Conservation (phyloP, 495 filamentous ascomycete species). For the Penicillium antarcticum region DNA sequence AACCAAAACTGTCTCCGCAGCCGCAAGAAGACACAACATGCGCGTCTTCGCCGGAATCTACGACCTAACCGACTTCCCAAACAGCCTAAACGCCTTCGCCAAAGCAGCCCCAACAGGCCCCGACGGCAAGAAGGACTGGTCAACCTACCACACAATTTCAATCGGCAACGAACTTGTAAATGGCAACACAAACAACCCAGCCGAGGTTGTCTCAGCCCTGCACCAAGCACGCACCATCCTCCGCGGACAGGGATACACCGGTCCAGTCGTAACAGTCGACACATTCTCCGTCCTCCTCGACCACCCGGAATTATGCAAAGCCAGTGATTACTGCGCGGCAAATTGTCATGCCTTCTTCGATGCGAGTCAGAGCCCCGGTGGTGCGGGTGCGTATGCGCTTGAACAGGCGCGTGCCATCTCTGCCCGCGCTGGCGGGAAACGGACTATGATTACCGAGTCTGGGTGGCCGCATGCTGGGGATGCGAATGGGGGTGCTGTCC, state of each 20-base stretch:
- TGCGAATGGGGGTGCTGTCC: constrained; percentile 61
- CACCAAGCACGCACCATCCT: constrained; percentile 52
- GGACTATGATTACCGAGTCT: constrained; percentile 65
- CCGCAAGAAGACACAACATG: constrained; percentile 55
- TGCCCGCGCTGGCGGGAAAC: constrained; percentile 49
- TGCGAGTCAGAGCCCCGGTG: constrained; percentile 46
- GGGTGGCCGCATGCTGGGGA: constrained; percentile 76
- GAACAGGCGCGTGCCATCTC: constrained; percentile 51
- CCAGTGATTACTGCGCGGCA: constrained; percentile 72
- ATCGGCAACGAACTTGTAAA: constrained; percentile 84
- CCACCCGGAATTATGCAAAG: constrained; percentile 68
- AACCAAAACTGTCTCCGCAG: constrained; percentile 54
- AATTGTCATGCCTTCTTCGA: constrained; percentile 90
- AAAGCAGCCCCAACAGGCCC: constrained; percentile 47
- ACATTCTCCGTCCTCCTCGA: constrained; percentile 63
- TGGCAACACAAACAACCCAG: constrained; percentile 48
- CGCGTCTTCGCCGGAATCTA: constrained; percentile 74
- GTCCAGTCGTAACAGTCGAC: constrained; percentile 76
- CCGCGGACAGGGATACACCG: constrained; percentile 61
- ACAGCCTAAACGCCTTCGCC: constrained; percentile 52
- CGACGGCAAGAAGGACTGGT: constrained; percentile 50
- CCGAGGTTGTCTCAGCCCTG: constrained; percentile 53
- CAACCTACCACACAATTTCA: constrained; percentile 62
- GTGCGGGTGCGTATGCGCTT: constrained; percentile 62
- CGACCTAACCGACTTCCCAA: constrained; percentile 54